Conservation (phyloP, 78 protist genomes). For the Isochrysis galbana region DNA sequence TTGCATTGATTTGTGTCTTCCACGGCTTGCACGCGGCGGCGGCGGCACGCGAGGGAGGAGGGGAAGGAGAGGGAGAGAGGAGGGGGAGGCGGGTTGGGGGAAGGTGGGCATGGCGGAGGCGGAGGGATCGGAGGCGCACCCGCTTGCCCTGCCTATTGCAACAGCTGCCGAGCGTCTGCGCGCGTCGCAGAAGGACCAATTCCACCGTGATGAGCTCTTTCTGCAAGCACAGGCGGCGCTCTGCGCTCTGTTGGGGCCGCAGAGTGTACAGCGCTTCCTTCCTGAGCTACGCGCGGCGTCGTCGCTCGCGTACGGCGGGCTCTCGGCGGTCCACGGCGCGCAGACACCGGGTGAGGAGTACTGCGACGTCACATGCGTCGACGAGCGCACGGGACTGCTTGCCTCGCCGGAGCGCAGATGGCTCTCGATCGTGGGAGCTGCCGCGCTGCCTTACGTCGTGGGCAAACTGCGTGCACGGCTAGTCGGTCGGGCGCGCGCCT, state of each 20-base stretch:
- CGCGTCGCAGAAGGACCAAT: background rate
- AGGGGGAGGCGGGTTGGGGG: no score
- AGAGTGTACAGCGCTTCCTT: background rate
- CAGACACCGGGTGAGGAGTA: background rate
- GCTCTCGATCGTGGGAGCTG: background rate
- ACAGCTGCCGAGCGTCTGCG: background rate
- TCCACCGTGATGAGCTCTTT: background rate
- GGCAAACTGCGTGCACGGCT: background rate
- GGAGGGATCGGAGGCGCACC: no score
- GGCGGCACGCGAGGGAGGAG: no score
- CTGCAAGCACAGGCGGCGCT: background rate
- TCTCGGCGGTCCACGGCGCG: background rate
- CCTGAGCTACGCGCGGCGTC: background rate
- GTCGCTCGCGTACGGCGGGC: background rate
- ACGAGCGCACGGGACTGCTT: background rate
- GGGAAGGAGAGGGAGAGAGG: no score
- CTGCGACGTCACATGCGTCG: background rate
- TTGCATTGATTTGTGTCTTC: no score
- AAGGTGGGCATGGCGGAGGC: no score
- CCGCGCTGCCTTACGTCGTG: background rate
- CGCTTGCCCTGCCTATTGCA: background rate
- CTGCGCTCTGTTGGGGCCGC: background rate
- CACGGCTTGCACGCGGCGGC: no score
- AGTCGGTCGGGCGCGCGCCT: background rate
- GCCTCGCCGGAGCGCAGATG: background rate